Base-by-base conservation (phyloP, 495 filamentous ascomycete genomes). In the Lasiosphaeria ovina region DNA sequence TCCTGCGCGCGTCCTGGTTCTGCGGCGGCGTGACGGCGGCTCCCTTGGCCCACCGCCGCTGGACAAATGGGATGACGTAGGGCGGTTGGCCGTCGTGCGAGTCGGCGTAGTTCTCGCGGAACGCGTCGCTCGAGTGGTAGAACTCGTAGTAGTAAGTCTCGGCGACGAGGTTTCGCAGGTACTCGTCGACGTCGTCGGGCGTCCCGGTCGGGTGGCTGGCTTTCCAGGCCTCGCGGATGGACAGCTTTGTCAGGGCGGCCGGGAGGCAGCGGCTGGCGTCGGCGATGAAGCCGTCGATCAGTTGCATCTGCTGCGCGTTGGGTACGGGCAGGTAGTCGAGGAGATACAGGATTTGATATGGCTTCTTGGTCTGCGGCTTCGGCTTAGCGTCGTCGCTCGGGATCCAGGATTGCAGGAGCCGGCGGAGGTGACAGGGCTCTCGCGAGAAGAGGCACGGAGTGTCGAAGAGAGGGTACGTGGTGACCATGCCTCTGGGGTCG, bases 201-300 rank as follows among this genome's bases (percentile, higher is more conserved):
- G 55, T 50, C 14, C 45, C 32, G 1, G 40, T 12, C 14, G 55
- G 55, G 44, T 58, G 42, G 10, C 6, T 51, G 24, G 44, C 8
- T 16, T 35, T 49, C 45, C 34, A 58, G 8, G 7, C 4, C 17
- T 51, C 45, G 32, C 55, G 55, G 35, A 51, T 58, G 8, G 24
- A 36, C 4, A 58, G 33, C 14, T 51, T 11, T 6, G 3, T 31
- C 31, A 58, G 14, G 17, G 33, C 11, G n/a, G 55, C 44, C 14
- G 55, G 17, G 44, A 58, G 54, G 32, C 3, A 6, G 14, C 51
- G 14, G 12, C 54, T 32, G 17, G 35, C 11, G 31, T 62, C 54
- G 10, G 31, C n/a, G 34, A 54, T 17, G 36, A 54, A 57, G 31
- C n/a, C 35, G n/a, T 45, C 17, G 4, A 62, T 51, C 24, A 62